Percentiles rank a stretch among this genome's conserved stretches.
Evolutionary conservation across 495 filamentous ascomycete species (phyloP).

Genomic region (Penicillium alfredii): DNA sequence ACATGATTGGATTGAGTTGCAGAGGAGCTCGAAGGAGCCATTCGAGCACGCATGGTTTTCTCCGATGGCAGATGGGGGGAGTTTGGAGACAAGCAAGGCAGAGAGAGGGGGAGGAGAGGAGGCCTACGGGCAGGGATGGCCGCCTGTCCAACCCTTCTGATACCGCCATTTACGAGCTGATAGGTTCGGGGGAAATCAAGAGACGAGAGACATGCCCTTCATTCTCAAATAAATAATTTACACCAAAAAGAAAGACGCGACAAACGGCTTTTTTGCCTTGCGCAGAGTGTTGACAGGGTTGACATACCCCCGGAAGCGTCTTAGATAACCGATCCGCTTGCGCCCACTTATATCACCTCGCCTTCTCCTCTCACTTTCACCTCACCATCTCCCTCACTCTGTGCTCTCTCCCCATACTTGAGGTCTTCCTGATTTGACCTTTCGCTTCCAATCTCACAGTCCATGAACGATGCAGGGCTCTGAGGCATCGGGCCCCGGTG

Average conservation of each 20-base stretch:
- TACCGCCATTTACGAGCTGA: constrained; percentile 8
- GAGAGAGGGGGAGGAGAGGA: constrained; percentile 14
- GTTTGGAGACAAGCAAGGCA: constrained; percentile 23
- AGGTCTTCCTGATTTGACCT: neutral
- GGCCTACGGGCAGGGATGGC: constrained; percentile 19
- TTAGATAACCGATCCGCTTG: constrained; percentile 20
- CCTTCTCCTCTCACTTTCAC: constrained; percentile 6
- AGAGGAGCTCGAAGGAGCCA: no score
- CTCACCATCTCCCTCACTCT: constrained; percentile 8
- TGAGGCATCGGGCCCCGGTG: constrained; percentile 40
- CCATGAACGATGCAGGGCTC: constrained; percentile 44
- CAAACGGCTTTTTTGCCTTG: no score
- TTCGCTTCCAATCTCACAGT: constrained; percentile 14
- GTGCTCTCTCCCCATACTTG: neutral
- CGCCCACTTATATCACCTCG: constrained; percentile 10
- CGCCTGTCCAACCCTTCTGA: constrained; percentile 3
- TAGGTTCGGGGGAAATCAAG: constrained; percentile 1
- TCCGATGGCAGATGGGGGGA: neutral
- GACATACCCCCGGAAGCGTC: constrained; percentile 37
- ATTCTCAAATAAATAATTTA: neutral
- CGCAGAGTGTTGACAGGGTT: no score
- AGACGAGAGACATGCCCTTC: neutral
- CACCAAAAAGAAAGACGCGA: neutral
- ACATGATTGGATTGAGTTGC: no score
- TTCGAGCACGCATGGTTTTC: no score